A percentile compares a stretch with the other conserved stretches of the same genome.
phyloP scores from a whole-genome alignment of 768 basidiomycete species.

The Amylocystis lapponica region DNA sequence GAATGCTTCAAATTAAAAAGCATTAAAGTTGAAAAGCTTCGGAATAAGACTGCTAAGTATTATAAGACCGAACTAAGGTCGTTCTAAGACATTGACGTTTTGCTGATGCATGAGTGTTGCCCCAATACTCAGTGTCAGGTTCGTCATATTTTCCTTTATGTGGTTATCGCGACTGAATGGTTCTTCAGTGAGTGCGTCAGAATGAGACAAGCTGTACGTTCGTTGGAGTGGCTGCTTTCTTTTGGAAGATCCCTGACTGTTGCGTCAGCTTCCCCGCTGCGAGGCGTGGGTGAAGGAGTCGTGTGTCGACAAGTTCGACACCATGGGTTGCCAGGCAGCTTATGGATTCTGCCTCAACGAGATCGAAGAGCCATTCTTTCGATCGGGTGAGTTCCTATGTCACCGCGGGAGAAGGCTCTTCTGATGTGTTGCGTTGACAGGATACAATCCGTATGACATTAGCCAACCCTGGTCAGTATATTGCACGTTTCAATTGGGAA shows the following conservation, averaged over 20 bases:
- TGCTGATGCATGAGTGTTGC: no score
- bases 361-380: conserved; percentile 21
- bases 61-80: no score
- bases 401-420: not conserved
- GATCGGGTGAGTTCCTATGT: conserved; percentile 22
- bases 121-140: no score
- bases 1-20: no score
- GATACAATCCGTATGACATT: conserved; percentile 61
- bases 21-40: no score
- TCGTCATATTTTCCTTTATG: no score
- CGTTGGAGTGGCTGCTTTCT: no score
- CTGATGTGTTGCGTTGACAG: conserved; percentile 23
- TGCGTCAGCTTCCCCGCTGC: conserved; percentile 34
- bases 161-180: no score
- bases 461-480: conserved; percentile 41
- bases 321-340: conserved; percentile 37
- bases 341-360: conserved; percentile 30
- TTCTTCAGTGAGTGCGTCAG: conserved; percentile 30
- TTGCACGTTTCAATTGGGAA: not conserved
- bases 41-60: no score
- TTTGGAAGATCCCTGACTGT: not conserved
- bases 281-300: conserved; percentile 29
- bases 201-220: conserved; percentile 39
- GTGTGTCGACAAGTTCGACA: conserved; percentile 40
- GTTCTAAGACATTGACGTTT: no score